Conservation (phyloP, 768 basidiomycete species). For the Lyophyllum decastes region DNA sequence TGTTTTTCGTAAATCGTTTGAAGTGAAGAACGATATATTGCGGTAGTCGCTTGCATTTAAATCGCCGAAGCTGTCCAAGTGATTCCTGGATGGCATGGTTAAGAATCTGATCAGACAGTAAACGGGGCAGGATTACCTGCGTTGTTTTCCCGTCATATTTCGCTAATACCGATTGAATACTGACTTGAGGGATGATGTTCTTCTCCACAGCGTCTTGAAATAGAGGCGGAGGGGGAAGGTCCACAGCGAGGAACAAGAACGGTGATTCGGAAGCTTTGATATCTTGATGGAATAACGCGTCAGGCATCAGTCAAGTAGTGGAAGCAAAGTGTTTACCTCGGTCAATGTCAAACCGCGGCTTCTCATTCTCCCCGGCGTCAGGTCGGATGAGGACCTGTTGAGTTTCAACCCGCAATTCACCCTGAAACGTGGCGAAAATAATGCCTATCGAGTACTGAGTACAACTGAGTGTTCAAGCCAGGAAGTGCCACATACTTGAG, state of each 20-base stretch:
- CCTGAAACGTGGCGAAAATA: constrained; percentile 93
- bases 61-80: constrained; percentile 80
- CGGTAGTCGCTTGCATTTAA: constrained; percentile 87
- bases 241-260: constrained; percentile 94
- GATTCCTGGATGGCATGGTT: constrained; percentile 64
- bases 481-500: constrained; percentile 65
- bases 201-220: constrained; percentile 97
- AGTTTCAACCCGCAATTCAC: constrained; percentile 88
- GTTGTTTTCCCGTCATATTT: constrained; percentile 95
- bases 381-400: constrained; percentile 90
- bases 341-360: constrained; percentile 92
- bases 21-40: constrained; percentile 93
- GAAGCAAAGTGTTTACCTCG: constrained; percentile 60
- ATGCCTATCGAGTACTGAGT: constrained; percentile 55
- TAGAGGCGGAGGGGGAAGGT: constrained; percentile 95
- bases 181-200: constrained; percentile 98
- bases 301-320: constrained; percentile 1
- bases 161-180: constrained; percentile 82
- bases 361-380: constrained; percentile 72
- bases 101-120: neutral
- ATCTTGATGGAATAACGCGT: constrained; percentile 47
- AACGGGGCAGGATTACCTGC: constrained; percentile 53
- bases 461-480: constrained; percentile 13
- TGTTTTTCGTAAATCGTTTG: constrained; percentile 96
- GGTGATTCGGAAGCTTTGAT: constrained; percentile 85